Base-by-base conservation (phyloP, 192 early-diverging fungal species). In the Coemansia pectinata region DNA sequence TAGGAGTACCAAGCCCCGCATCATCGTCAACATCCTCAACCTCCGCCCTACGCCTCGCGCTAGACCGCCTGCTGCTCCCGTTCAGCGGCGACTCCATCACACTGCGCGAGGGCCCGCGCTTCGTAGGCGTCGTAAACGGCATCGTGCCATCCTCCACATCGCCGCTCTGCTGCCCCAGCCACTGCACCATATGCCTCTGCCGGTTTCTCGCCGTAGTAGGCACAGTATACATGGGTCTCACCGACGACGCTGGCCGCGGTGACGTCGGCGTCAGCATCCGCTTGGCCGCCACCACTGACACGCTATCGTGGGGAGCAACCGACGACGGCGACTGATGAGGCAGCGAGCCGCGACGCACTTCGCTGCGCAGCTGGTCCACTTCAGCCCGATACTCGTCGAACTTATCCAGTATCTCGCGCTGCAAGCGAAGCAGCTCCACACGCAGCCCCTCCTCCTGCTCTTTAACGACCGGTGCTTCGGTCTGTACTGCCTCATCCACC, bases 171-270 rank as follows among this genome's bases (percentile, higher is more conserved):
- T 44, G 27, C 2, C 48, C 69, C 33, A 72, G 78, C 78, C 78
- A 81, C 44, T 81, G 73, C 50, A 76, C 78, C 78, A 72, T 72
- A 8, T 69, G 78, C 14, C 63, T 55, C 63, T 69, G 78, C 45
- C 62, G 25, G 63, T 72, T 72, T 44, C 64, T 58, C 1, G 65
- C 72, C 0, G 72, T 80, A 0, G 62, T 65, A 14, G 78, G 78
- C 57, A 69, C 55, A 4, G 15, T 50, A 29, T 40, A 63, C 67
- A 70, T 5, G 8, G 67, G 66, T 1, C 61, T 63, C 25, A 50
- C 61, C 4, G 42, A 58, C 21, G 71, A 65, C 29, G 21, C 17
- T 14, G 62, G 52, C 0, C 58, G 69, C 17, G 76, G 70, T 57
- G 67, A 69, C 21, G 48, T 48, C n/a, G 62, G 57, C 29, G 39